Base-by-base conservation (phyloP, 192 early-diverging fungal genomes). In the Haplosporangium gracile region DNA sequence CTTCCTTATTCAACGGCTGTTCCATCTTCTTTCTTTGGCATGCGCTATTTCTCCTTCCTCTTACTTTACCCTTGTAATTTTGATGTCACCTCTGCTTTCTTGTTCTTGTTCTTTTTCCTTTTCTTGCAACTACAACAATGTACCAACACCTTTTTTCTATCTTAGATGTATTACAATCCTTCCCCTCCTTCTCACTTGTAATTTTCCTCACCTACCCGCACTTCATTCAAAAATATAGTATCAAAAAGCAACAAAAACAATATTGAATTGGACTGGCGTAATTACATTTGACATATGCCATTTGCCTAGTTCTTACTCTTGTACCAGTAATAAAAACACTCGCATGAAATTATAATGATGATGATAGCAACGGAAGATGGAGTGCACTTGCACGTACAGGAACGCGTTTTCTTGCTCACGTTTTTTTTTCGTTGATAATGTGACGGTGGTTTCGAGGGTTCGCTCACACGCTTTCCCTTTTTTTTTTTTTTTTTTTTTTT, bases 1-100 rank as follows among this genome's bases (percentile, higher is more conserved):
- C 53, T 6, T 72, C 42, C 24, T 43, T 55, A 36, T n/a, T 68
- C n/a, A 72, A 72, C 42, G 72, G 72, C 45, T 49, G 34, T 53
- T 55, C 42, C 51, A 3, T 16, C 9, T 36, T 60, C 53, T 49
- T n/a, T 38, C 20, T 55, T 76, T 39, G 55, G 55, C 55, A 26
- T 24, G 49, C 45, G 26, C 34, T 75, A 36, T 51, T 26, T 16
- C 53, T 51, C 32, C 74, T 24, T 68, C 8, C 42, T 49, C 47
- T 7, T 42, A 29, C 29, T 9, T 74, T 51, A 51, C 20, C 18
- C 26, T 53, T 49, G 47, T 74, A 74, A 36, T 75, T 55, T 55
- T 55, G 34, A 53, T 75, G 45, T 75, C 47, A 53, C 34, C 10
- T 55, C 43, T 26, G 36, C 36, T 75, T 36, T 22, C 7, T 53